A percentile compares a stretch with the other conserved stretches of the same genome.
These are phyloP conservation scores for Umbilicaria muhlenbergii DNA, from an alignment of 495 filamentous ascomycete species.

Conservation along the genomic window DNA sequence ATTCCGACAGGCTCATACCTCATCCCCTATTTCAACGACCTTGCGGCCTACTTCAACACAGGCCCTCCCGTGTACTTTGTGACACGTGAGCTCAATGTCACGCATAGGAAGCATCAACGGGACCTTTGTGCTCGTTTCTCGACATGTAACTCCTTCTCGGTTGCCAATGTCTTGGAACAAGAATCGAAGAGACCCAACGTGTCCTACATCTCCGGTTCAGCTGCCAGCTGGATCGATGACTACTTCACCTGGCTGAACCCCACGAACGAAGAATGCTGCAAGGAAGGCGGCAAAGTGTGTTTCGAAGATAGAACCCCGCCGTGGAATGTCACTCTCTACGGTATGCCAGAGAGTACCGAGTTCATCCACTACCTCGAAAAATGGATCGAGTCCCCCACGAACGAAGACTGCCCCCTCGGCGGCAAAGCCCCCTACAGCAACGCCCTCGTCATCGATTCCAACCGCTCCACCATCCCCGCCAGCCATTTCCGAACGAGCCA, in stretches of 20 bases:
- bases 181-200: conserved; percentile 82
- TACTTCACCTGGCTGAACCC: conserved; percentile 94
- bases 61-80: conserved; percentile 97
- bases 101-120: conserved; percentile 55
- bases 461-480: conserved; percentile 27
- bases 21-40: conserved; percentile 87
- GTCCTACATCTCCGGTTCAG: conserved; percentile 81
- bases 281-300: conserved; percentile 49
- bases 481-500: conserved; percentile 88
- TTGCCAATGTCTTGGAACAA: conserved; percentile 78
- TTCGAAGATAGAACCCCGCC: conserved; percentile 57
- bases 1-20: conserved; percentile 87
- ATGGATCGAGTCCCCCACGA: conserved; percentile 70
- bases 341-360: conserved; percentile 85
- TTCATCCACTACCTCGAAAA: conserved; percentile 71
- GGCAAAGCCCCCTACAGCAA: conserved; percentile 77
- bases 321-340: conserved; percentile 76
- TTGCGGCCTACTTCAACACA: conserved; percentile 79
- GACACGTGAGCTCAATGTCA: conserved; percentile 62
- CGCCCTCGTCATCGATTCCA: conserved; percentile 61
- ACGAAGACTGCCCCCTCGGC: conserved; percentile 69
- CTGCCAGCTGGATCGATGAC: conserved; percentile 94
- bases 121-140: conserved; percentile 85
- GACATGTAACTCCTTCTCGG: conserved; percentile 65
- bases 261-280: conserved; percentile 63